Evolutionary conservation across 768 basidiomycete species (phyloP).

Genomic region (Pleurotus sapidus): DNA sequence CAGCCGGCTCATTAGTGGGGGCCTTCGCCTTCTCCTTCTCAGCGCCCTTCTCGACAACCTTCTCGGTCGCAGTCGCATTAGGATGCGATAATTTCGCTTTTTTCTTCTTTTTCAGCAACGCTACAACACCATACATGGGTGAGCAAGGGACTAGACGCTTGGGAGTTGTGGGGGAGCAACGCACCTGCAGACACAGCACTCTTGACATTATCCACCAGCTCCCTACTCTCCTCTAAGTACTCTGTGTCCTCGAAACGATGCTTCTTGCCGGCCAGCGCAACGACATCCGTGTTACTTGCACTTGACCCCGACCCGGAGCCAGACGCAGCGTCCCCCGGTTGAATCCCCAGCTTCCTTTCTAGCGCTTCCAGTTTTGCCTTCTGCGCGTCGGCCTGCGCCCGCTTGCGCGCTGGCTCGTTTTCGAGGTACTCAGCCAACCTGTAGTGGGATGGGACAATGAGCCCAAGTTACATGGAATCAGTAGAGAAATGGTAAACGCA

Average conservation of each 20-base stretch:
- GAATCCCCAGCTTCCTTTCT: constrained; percentile 78
- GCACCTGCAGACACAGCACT: constrained; percentile 84
- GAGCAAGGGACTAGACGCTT: constrained; percentile 11
- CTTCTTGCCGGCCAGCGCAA: constrained; percentile 64
- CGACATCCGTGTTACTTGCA: constrained; percentile 26
- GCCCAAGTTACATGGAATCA: background rate
- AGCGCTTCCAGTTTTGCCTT: constrained; percentile 81
- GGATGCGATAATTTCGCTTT: constrained; percentile 51
- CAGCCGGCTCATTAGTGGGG: background rate
- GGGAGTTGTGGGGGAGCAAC: constrained; percentile 17
- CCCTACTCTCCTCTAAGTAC: constrained; percentile 87
- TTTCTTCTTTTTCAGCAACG: constrained; percentile 73
- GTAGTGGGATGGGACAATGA: background rate
- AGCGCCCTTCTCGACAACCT: constrained; percentile 10
- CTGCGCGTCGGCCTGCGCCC: constrained; percentile 73
- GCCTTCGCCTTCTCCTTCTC: background rate
- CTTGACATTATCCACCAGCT: constrained; percentile 89
- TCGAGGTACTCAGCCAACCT: constrained; percentile 88
- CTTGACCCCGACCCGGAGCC: background rate
- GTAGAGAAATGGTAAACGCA: constrained; percentile 29
- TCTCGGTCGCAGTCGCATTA: constrained; percentile 5
- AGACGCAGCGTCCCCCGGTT: background rate
- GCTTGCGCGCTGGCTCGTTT: constrained; percentile 75
- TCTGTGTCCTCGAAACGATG: constrained; percentile 90
- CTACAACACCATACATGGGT: constrained; percentile 31